Conservation (phyloP, 2,329 filamentous ascomycete species). For the Dothidotthia symphoricarpi region DNA sequence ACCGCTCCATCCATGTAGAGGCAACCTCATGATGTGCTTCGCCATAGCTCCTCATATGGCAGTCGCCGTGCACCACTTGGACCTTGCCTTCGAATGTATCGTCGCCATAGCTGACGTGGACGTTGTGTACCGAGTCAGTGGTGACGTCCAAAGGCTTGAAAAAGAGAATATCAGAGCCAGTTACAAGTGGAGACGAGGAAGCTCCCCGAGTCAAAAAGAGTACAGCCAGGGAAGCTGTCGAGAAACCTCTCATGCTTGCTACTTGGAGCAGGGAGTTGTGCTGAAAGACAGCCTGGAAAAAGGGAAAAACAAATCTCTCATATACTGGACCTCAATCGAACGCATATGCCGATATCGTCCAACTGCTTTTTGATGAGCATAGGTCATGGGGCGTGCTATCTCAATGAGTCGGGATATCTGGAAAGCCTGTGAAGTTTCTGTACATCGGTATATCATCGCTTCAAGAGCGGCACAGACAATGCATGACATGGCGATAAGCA, state of each 20-base stretch:
- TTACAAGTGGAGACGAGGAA: slow-evolving; percentile 17
- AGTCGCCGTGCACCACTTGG: slow-evolving; percentile 48
- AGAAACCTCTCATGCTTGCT: slow-evolving; percentile 27
- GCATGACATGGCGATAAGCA: slow-evolving; percentile 19
- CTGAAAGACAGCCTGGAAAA: slow-evolving; percentile 1
- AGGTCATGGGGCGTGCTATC: slow-evolving; percentile 23
- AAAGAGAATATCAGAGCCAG: slow-evolving; percentile 29
- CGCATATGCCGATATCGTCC: neutral
- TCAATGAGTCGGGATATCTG: neutral
- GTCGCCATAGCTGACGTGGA: slow-evolving; percentile 47
- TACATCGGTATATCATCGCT: slow-evolving; percentile 8
- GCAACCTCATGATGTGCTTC: slow-evolving; percentile 49
- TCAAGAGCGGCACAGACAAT: slow-evolving; percentile 2
- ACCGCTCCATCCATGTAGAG: slow-evolving; percentile 35
- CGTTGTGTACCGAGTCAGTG: slow-evolving; percentile 49
- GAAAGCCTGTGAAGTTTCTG: neutral
- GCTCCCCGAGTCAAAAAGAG: slow-evolving; percentile 26
- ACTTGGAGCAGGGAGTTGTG: slow-evolving; percentile 1
- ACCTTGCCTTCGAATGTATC: slow-evolving; percentile 46
- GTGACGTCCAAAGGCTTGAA: slow-evolving; percentile 38
- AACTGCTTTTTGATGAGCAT: slow-evolving; percentile 9
- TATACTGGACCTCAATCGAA: slow-evolving; percentile 10
- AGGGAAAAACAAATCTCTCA: slow-evolving; percentile 8
- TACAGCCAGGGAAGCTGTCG: slow-evolving; percentile 26
- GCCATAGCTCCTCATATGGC: slow-evolving; percentile 35